Evolutionary conservation across 1,284 basidiomycete species (phyloP).

Genomic region (Cutaneotrichosporon sp.): DNA sequence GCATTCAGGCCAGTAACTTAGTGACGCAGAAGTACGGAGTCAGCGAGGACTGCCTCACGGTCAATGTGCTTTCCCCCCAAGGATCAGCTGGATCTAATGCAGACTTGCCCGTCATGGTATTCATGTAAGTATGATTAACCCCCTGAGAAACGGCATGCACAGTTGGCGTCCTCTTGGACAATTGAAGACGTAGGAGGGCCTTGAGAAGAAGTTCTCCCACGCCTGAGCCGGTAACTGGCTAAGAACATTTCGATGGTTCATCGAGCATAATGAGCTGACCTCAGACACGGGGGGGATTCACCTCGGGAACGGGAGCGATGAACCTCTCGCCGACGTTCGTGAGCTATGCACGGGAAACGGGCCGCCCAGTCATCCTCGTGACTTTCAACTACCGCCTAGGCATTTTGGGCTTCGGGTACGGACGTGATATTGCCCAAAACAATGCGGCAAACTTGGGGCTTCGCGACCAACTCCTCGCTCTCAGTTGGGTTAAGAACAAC

Average conservation of each 20-base stretch:
- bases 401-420: conserved; percentile 47
- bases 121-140: conserved; percentile 31
- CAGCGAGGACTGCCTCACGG: conserved; percentile 49
- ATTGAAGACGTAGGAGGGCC: too few species aligned
- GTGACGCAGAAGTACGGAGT: conserved; percentile 10
- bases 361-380: conserved; percentile 47
- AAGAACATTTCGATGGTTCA: too few species aligned
- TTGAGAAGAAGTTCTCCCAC: too few species aligned
- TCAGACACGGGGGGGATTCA: conserved; percentile 42
- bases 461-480: conserved; percentile 49
- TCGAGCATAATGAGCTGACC: too few species aligned
- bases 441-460: conserved; percentile 46
- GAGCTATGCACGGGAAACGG: neutral
- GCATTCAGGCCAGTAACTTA: conserved; percentile 24
- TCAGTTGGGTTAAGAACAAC: conserved; percentile 53
- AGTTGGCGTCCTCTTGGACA: too few species aligned
- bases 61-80: conserved; percentile 44
- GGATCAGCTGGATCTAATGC: neutral
- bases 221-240: too few species aligned
- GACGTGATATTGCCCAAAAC: conserved; percentile 30
- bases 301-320: conserved; percentile 15
- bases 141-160: too few species aligned
- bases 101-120: conserved; percentile 41
- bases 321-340: conserved; percentile 25
- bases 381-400: conserved; percentile 51